phyloP scores from a whole-genome alignment of 2,329 filamentous ascomycete species.

The Onygenales sp. region DNA sequence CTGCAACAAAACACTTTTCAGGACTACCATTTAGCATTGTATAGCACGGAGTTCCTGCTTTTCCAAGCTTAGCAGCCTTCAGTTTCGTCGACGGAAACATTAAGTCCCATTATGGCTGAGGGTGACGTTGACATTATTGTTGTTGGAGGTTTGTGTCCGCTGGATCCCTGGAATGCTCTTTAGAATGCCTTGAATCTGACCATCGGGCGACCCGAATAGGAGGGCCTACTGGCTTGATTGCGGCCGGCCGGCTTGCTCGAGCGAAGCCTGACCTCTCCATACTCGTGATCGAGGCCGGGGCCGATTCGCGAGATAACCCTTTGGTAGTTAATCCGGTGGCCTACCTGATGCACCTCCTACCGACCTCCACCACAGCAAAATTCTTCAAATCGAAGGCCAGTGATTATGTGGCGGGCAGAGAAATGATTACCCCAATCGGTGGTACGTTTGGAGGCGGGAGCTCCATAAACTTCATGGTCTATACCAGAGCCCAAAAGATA shows the following conservation, averaged over 20 bases:
- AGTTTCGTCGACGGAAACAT: not conserved
- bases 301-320: conserved; percentile 43
- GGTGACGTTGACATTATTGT: not conserved
- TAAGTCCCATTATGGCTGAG: not conserved
- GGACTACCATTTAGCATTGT: too few species aligned
- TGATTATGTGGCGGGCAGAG: conserved; percentile 18
- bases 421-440: conserved; percentile 31
- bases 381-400: conserved; percentile 44
- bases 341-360: conserved; percentile 40
- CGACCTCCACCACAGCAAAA: conserved; percentile 40
- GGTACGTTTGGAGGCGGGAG: conserved; percentile 54
- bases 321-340: conserved; percentile 44
- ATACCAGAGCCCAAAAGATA: conserved; percentile 26
- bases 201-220: conserved; percentile 19
- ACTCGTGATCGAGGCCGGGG: conserved; percentile 45
- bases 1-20: too few species aligned
- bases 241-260: conserved; percentile 42
- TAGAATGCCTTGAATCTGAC: not conserved
- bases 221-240: conserved; percentile 40
- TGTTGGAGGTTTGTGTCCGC: not conserved
- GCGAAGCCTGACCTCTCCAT: conserved; percentile 42
- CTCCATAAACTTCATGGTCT: conserved; percentile 51
- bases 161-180: not conserved
- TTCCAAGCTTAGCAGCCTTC: too few species aligned
- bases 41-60: not conserved